Evolutionary conservation across 805 yeast genomes (phyloP).

Genomic region (Lachancea meyersii): DNA sequence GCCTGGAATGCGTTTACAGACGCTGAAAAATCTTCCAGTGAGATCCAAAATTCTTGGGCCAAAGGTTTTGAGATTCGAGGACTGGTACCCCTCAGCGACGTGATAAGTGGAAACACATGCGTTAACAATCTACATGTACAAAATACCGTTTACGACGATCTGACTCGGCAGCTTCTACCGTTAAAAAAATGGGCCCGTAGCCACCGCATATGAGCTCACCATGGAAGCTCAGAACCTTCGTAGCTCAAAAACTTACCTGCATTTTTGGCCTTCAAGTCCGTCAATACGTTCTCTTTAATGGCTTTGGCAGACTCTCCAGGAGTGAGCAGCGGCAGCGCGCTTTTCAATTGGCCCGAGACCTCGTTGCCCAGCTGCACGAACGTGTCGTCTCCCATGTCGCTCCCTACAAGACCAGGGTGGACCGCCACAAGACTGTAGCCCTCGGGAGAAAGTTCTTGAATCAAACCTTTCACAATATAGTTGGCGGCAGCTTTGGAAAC

Average conservation of each 20-base stretch:
- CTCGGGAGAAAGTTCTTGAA: slow-evolving; percentile 23
- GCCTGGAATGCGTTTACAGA: no score
- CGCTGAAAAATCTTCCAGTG: no score
- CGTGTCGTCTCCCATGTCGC: slow-evolving; percentile 29
- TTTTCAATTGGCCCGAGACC: slow-evolving; percentile 4
- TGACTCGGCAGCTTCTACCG: no score
- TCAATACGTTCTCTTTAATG: slow-evolving; percentile 13
- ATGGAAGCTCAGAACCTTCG: slow-evolving; percentile 17
- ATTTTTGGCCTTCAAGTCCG: slow-evolving; percentile 19
- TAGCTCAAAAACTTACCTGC: slow-evolving; percentile 28
- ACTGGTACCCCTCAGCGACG: no score
- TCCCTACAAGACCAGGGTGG: slow-evolving; percentile 37
- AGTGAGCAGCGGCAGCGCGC: slow-evolving; percentile 12
- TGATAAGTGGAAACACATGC: no score
- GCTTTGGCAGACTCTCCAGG: slow-evolving; percentile 25
- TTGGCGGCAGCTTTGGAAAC: slow-evolving; percentile 37
- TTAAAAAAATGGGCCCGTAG: background rate
- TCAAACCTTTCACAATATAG: slow-evolving; percentile 26
- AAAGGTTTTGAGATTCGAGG: no score
- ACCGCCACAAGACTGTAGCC: slow-evolving; percentile 30
- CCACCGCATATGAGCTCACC: background rate
- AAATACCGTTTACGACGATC: no score
- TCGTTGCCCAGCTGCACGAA: background rate
- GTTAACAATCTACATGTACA: no score
- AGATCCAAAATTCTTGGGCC: no score